Conservation (phyloP, 306 rosid species). For the Canavalia gladiata region DNA sequence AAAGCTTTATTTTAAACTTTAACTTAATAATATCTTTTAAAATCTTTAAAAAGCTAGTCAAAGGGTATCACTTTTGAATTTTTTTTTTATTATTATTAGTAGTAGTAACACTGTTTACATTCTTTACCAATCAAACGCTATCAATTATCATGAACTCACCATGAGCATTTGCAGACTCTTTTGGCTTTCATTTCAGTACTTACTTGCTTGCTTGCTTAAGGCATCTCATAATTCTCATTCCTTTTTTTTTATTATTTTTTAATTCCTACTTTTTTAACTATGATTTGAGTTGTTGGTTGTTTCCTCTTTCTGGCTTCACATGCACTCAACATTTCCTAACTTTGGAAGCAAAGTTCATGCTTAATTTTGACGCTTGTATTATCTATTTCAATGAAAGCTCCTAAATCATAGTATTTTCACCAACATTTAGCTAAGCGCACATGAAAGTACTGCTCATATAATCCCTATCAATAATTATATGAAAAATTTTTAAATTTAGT, state of each 20-base stretch:
- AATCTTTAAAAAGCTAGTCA: no score
- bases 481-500: no score
- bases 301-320: slow-evolving; percentile 46
- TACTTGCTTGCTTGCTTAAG: background rate
- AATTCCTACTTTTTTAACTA: no score
- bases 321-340: slow-evolving; percentile 49
- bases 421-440: slow-evolving; percentile 33
- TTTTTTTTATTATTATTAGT: no score
- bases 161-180: no score
- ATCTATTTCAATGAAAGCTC: background rate
- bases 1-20: no score
- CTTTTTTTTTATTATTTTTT: no score
- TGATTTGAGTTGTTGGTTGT: background rate
- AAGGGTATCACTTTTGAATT: no score
- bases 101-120: no score
- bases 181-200: background rate
- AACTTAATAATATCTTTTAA: no score
- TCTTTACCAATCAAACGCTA: no score
- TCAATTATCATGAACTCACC: no score
- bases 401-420: slow-evolving; percentile 11
- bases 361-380: slow-evolving; percentile 55
- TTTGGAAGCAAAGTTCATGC: slow-evolving; percentile 61
- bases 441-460: slow-evolving; percentile 19
- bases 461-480: slow-evolving; percentile 1
- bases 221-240: background rate